Evolutionary conservation across 305 asterid species (phyloP).

Genomic region (Euphrasia arctica): DNA sequence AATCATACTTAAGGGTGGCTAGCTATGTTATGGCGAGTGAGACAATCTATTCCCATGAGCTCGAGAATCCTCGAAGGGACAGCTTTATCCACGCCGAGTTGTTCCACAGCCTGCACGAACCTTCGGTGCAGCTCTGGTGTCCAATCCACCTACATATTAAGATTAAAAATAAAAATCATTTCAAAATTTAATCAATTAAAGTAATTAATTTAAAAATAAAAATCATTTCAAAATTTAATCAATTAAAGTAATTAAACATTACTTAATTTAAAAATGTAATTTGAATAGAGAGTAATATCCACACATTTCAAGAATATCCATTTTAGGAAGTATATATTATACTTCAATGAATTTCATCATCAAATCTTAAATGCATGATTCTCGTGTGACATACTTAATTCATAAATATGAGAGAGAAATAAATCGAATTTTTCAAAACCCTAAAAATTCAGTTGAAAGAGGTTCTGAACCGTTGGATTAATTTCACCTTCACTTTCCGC

Average conservation of each 20-base stretch:
- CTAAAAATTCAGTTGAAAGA: slow-evolving; percentile 1
- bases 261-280: too few relatives aligned
- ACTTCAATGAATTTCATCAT: background rate
- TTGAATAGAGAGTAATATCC: slow-evolving; percentile 14
- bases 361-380: slow-evolving; percentile 10
- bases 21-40: slow-evolving; percentile 93
- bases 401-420: slow-evolving; percentile 26
- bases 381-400: slow-evolving; percentile 24
- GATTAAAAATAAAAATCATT: too few relatives aligned
- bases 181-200: too few relatives aligned
- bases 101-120: slow-evolving; percentile 93
- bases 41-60: slow-evolving; percentile 91
- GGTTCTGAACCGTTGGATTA: too few relatives aligned
- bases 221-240: too few relatives aligned
- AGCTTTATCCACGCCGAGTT: slow-evolving; percentile 88
- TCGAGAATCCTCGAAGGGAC: slow-evolving; percentile 93
- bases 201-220: too few relatives aligned
- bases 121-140: slow-evolving; percentile 89
- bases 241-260: too few relatives aligned
- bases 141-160: slow-evolving; percentile 73
- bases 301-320: slow-evolving; percentile 26
- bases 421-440: slow-evolving; percentile 4
- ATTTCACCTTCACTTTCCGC: slow-evolving; percentile 74
- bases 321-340: background rate
- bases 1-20: slow-evolving; percentile 85